Evolutionary conservation across 306 rosid genomes (phyloP).

Genomic region (Pyrus betulifolia): DNA sequence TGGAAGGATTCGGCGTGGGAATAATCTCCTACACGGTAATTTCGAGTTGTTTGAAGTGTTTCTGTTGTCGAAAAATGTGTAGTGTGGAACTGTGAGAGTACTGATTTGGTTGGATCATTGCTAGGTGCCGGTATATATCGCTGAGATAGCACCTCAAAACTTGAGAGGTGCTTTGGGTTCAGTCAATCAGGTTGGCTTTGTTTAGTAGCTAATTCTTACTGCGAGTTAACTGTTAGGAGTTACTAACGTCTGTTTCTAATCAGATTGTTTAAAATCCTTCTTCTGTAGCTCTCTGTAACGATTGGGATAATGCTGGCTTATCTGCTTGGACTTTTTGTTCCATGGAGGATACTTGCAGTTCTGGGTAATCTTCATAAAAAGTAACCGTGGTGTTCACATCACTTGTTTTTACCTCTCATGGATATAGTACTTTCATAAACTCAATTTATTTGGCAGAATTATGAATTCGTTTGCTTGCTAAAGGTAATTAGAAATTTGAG

Average conservation of each 20-base stretch:
- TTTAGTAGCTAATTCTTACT: background rate
- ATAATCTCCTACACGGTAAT: constrained; percentile 82
- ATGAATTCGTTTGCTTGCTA: background rate
- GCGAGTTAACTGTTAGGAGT: background rate
- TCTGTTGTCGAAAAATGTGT: constrained; percentile 13
- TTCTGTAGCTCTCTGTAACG: constrained; percentile 80
- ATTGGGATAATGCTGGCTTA: constrained; percentile 89
- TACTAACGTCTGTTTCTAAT: background rate
- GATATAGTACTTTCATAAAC: background rate
- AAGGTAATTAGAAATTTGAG: background rate
- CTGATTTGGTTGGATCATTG: constrained; percentile 14
- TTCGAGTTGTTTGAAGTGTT: constrained; percentile 2
- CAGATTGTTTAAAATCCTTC: background rate
- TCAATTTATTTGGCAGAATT: background rate
- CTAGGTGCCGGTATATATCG: constrained; percentile 87
- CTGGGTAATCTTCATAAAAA: constrained; percentile 51
- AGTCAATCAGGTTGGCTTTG: constrained; percentile 72
- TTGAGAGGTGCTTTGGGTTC: constrained; percentile 74
- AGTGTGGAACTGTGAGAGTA: constrained; percentile 4
- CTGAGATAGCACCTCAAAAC: constrained; percentile 94
- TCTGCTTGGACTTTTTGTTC: constrained; percentile 83
- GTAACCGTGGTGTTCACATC: constrained; percentile 4
- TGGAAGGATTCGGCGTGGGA: constrained; percentile 99
- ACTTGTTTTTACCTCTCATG: background rate
- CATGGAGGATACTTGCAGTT: constrained; percentile 92